Evolutionary conservation across 345 rosid genomes (phyloP), one percentile per base, ranked within the genome.

Genomic region (Combretum micranthum): DNA sequence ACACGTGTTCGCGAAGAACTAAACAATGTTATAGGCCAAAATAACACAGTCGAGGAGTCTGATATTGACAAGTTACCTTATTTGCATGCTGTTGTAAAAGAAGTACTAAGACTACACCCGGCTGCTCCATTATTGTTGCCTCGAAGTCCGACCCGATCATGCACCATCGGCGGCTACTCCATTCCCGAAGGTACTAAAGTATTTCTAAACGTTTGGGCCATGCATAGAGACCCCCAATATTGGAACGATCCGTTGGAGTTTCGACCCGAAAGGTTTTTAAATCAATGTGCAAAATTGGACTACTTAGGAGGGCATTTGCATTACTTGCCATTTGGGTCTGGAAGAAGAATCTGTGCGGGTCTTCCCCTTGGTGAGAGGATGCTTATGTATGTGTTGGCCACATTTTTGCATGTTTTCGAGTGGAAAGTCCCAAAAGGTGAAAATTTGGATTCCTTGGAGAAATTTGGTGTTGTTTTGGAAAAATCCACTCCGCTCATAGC

Each of bases 301-400:
- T 69, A 57, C 45, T 61, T 39, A 15, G 74, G 78, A 2, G 61
- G 32, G 44, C 47, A 52, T 25, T 50, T 43, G 50, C 59, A 51
- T 44, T 74, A 57, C 26, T 46, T 74, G 54, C 78, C 78, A 11
- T 69, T 74, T 20, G 74, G 74, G 15, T 61, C 71, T 2, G 78
- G 74, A 3, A 56, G 74, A 50, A 51, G 47, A 11, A 3, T 56
- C 0, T 56, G 68, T 32, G 68, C 62, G 2, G 68, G 68, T 19
- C 22, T 64, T 20, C 50, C 19, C 15, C 43, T 57, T 0, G 68
- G 56, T 6, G 68, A 64, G 57, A 51, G 62, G 56, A 56, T 64
- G 68, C 56, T 57, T 0, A 50, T 50, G 62, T 17, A 46, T 32
- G 51, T 64, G 12, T 6, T 57, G 11, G 68, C 68, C 19, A 15